Conservation (phyloP, 1,284 basidiomycete species). For the Cutaneotrichosporon cavernicola region DNA sequence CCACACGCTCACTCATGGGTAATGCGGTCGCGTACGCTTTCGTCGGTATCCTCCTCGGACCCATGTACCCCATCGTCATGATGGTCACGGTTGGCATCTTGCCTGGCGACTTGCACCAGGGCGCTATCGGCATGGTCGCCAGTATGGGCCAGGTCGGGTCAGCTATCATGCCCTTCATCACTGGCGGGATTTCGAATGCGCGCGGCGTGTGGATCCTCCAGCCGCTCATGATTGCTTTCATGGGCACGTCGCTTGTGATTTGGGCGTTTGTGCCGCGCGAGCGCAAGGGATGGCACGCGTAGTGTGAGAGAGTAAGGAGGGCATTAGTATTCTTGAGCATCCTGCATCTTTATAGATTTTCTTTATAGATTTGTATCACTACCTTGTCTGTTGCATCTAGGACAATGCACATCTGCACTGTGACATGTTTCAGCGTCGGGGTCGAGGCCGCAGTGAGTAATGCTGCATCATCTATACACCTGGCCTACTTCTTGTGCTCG, state of each 20-base stretch:
- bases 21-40: constrained; percentile 63
- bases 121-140: constrained; percentile 62
- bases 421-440: too few species aligned
- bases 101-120: constrained; percentile 64
- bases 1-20: constrained; percentile 61
- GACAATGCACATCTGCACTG: constrained; percentile 1
- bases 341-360: background rate
- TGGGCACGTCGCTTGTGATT: constrained; percentile 32
- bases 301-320: background rate
- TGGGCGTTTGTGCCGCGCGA: constrained; percentile 33
- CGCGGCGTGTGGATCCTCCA: constrained; percentile 49
- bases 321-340: background rate
- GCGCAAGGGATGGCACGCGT: constrained; percentile 7
- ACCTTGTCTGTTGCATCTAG: background rate
- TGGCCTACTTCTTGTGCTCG: background rate
- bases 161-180: constrained; percentile 63
- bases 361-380: background rate
- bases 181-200: constrained; percentile 40
- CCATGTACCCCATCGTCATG: constrained; percentile 66
- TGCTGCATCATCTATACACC: background rate
- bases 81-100: constrained; percentile 54
- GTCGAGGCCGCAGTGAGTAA: too few species aligned
- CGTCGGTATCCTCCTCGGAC: constrained; percentile 58
- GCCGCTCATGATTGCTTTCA: constrained; percentile 42
- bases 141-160: constrained; percentile 67